Percentiles rank a stretch among this genome's conserved stretches.
Conservation (phyloP, 257 asterid genomes). For the Solanum etuberosum region DNA sequence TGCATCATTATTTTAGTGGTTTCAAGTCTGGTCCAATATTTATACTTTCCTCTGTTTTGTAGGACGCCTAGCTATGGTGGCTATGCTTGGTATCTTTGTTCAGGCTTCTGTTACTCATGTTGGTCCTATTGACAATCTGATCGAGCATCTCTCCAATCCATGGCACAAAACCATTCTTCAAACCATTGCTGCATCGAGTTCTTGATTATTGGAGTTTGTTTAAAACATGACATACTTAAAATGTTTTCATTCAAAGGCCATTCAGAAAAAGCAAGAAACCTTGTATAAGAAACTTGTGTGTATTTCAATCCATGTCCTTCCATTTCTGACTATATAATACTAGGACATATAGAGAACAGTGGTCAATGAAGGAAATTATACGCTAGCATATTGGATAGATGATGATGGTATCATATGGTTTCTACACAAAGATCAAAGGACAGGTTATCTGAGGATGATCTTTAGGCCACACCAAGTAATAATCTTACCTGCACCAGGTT, state of each 20-base stretch:
- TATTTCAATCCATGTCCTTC: neutral
- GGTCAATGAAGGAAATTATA: neutral
- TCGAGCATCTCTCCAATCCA: conserved; percentile 68
- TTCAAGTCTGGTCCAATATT: neutral
- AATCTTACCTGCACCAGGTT: neutral
- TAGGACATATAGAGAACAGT: neutral
- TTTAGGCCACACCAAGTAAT: neutral
- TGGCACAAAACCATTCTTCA: conserved; percentile 78
- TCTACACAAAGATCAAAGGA: neutral
- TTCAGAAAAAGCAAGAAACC: neutral
- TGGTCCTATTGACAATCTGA: conserved; percentile 76
- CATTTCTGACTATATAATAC: neutral
- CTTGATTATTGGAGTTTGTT: conserved; percentile 5
- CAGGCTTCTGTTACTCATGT: conserved; percentile 83
- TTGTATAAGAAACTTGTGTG: neutral
- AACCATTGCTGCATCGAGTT: conserved; percentile 34
- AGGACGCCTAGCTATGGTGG: conserved; percentile 92
- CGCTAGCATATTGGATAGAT: neutral
- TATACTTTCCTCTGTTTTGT: neutral
- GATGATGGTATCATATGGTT: neutral
- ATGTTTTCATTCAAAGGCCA: neutral
- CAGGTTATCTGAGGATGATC: neutral
- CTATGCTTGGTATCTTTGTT: conserved; percentile 68
- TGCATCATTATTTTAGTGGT: neutral
- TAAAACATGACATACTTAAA: neutral